Conservation (phyloP, 1,284 basidiomycete species). For the Acaromyces ingoldii region DNA sequence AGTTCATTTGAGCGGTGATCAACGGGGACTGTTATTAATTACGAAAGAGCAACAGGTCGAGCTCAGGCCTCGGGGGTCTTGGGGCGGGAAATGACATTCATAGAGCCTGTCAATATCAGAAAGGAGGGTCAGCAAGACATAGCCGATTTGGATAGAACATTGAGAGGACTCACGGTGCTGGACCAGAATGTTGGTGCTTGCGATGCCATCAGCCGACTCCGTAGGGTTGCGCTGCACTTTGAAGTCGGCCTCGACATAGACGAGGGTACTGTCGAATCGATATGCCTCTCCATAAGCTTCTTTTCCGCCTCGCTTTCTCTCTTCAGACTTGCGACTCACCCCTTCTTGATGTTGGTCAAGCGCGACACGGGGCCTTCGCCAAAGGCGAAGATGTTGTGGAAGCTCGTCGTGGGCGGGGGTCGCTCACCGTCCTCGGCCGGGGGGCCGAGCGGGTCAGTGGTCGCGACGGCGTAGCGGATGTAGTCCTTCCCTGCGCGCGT, state of each 20-base stretch:
- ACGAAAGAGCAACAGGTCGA: too few species aligned
- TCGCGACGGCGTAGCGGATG: conserved; percentile 46
- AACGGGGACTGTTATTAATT: too few species aligned
- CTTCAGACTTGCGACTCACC: conserved; percentile 9
- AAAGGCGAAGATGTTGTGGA: conserved; percentile 43
- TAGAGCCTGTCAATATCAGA: conserved; percentile 17
- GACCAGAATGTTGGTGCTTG: conserved; percentile 24
- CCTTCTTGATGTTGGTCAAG: conserved; percentile 39
- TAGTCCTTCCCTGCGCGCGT: conserved; percentile 49
- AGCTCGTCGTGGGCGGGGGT: conserved; percentile 25
- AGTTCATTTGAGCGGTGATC: too few species aligned
- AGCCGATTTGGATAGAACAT: neutral
- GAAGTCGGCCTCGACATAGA: conserved; percentile 46
- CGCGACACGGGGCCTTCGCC: conserved; percentile 34
- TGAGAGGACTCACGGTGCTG: conserved; percentile 32
- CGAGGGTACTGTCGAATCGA: conserved; percentile 31
- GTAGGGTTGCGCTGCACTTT: conserved; percentile 28
- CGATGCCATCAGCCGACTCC: conserved; percentile 19
- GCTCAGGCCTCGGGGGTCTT: conserved; percentile 12
- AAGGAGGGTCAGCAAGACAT: neutral
- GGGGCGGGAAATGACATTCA: conserved; percentile 35
- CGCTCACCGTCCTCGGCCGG: conserved; percentile 36
- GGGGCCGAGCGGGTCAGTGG: conserved; percentile 39
- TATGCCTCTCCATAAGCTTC: too few species aligned
- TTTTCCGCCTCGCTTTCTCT: neutral